Base-by-base conservation (phyloP, 1,139 yeast genomes). In the Debaryomyces robertsiae region DNA sequence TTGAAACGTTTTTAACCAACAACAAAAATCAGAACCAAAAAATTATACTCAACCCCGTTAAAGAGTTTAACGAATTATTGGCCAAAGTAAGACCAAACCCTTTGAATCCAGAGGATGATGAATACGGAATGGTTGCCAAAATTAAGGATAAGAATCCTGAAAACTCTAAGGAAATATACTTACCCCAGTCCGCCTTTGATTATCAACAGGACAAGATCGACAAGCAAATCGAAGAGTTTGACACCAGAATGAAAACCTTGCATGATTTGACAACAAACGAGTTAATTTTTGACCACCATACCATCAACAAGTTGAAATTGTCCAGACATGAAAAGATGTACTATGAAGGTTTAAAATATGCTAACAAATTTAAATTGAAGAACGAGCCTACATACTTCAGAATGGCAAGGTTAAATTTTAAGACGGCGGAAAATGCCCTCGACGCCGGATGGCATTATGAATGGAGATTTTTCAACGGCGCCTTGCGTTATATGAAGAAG, bases 361-460 rank as follows among this genome's bases (percentile, higher is more conserved):
- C 54, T 35, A 39, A 46, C 11, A 32, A 35, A 13, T 51, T 43
- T 27, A 40, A 44, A 14, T 48, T 45, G 9, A 40, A 36, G 7
- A 49, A 45, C 15, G 60, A 57, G 39, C 51, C 49, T n/a, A 48
- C 52, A 3, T 61, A 61, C 43, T 61, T 54, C 45, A 55, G 58
- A 36, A 48, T 59, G 50, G 57, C 65, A 2, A 46, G 42, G 44
- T 49, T 39, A 45, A 30, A 35, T 39, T 50, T 46, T 37, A 44
- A 41, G 32, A 44, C 39, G 36, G 42, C 42, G 37, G 48, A 54
- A n/a, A 46, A 42, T 35, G 52, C 50, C 27, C 43, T 45, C 16
- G 66, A 60, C 41, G 53, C 52, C 34, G 65, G 65, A 22, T 57
- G 60, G 60, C 61, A 57, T 43, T 53, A 57, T 37, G 61, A 55